Conservation (phyloP, 2,329 filamentous ascomycete genomes). For the Neonectria magnoliae region DNA sequence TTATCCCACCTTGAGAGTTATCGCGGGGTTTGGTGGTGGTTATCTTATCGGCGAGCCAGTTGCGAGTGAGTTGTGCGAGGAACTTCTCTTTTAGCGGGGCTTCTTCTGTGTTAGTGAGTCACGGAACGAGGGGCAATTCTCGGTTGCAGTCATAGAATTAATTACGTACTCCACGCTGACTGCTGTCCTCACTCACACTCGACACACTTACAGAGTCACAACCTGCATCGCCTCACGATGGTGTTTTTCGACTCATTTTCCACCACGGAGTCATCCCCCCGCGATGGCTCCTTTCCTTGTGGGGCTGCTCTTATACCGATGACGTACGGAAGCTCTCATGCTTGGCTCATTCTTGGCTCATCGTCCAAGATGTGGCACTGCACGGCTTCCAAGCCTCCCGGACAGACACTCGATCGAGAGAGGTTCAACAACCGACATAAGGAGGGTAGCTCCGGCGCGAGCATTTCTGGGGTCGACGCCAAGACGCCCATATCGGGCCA, state of each 20-base stretch:
- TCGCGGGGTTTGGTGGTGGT: conserved; percentile 26
- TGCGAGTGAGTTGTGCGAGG: conserved; percentile 4
- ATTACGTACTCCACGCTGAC: background rate
- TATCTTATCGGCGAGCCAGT: conserved; percentile 27
- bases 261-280: background rate
- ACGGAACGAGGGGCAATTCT: background rate
- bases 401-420: background rate
- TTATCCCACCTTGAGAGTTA: conserved; percentile 19
- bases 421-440: background rate
- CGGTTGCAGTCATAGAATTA: background rate
- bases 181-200: background rate
- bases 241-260: background rate
- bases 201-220: background rate
- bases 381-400: background rate
- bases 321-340: background rate
- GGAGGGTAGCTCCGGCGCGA: background rate
- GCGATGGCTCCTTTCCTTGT: background rate
- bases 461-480: background rate
- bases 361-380: background rate
- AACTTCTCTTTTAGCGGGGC: conserved; percentile 9
- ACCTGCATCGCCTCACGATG: background rate
- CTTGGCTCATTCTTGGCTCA: background rate
- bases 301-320: background rate
- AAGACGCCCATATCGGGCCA: background rate
- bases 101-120: conserved; percentile 15